Evolutionary conservation across 306 rosid genomes (phyloP).

Genomic region (Pyrus pyrifolia): DNA sequence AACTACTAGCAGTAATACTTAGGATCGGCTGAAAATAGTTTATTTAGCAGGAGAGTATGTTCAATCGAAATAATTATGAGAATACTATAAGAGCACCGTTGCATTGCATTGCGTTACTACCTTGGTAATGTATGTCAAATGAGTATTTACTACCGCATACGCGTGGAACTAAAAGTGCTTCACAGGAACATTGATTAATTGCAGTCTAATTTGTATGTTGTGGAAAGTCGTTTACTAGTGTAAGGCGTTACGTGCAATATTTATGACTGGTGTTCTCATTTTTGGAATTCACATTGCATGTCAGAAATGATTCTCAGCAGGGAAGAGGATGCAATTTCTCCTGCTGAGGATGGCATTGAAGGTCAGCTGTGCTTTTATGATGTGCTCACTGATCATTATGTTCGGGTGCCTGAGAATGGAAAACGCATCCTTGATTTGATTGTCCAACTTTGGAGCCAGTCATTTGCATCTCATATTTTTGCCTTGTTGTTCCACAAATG

Average conservation of each 20-base stretch:
- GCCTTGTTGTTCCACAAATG: slow-evolving; percentile 92
- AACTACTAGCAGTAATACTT: too few species aligned
- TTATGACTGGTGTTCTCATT: slow-evolving; percentile 10
- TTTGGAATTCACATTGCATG: slow-evolving; percentile 11
- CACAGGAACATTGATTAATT: neutral
- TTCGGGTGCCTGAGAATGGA: slow-evolving; percentile 59
- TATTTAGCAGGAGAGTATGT: neutral
- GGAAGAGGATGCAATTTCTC: slow-evolving; percentile 72
- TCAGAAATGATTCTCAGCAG: slow-evolving; percentile 66
- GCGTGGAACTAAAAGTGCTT: neutral
- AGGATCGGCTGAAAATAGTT: neutral
- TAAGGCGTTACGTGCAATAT: neutral
- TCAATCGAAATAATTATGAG: neutral
- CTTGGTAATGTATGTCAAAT: neutral
- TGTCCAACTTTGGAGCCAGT: slow-evolving; percentile 97
- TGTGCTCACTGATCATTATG: slow-evolving; percentile 91
- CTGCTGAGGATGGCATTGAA: slow-evolving; percentile 35
- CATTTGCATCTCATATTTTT: slow-evolving; percentile 89
- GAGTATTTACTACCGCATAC: neutral
- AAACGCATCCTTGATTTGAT: slow-evolving; percentile 81
- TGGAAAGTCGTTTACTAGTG: neutral
- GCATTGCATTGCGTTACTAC: neutral
- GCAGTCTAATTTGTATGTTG: neutral
- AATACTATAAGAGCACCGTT: neutral
- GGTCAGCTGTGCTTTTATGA: slow-evolving; percentile 72